Evolutionary conservation across 805 yeast species (phyloP).

Genomic region (Metschnikowia lachancei): DNA sequence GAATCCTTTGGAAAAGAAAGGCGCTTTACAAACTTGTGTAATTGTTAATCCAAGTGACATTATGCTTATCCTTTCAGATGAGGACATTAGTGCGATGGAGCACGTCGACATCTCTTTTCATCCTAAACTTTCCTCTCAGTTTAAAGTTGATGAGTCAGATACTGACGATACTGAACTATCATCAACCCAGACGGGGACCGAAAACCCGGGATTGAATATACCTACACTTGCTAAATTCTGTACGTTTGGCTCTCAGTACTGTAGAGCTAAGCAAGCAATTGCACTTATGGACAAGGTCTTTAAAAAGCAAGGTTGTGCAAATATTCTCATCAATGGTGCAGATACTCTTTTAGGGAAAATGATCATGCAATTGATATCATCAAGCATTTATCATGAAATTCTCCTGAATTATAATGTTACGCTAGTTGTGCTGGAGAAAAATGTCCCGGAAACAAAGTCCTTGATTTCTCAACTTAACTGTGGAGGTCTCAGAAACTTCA

Average conservation of each 20-base stretch:
- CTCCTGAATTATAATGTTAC: slow-evolving; percentile 30
- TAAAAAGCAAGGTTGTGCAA: slow-evolving; percentile 21
- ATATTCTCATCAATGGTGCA: slow-evolving; percentile 42
- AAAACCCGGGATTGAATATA: slow-evolving; percentile 11
- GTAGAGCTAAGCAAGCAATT: slow-evolving; percentile 38
- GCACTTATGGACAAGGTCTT: slow-evolving; percentile 23
- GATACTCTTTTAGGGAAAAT: slow-evolving; percentile 41
- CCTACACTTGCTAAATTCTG: slow-evolving; percentile 35
- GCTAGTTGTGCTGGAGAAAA: slow-evolving; percentile 29
- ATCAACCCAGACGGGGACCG: background rate
- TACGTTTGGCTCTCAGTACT: slow-evolving; percentile 33
- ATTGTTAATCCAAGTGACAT: slow-evolving; percentile 47
- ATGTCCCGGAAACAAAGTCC: slow-evolving; percentile 19
- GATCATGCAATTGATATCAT: slow-evolving; percentile 32
- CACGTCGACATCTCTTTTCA: slow-evolving; percentile 26
- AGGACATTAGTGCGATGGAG: slow-evolving; percentile 21
- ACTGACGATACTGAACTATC: background rate
- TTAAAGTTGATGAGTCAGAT: slow-evolving; percentile 11
- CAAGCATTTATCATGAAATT: slow-evolving; percentile 24
- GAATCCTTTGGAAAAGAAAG: slow-evolving; percentile 51
- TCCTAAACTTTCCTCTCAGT: slow-evolving; percentile 10
- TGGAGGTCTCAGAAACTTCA: slow-evolving; percentile 23
- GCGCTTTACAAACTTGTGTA: slow-evolving; percentile 57
- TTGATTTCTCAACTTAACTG: slow-evolving; percentile 21
- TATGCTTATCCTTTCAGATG: slow-evolving; percentile 29